Evolutionary conservation across 1,139 yeast genomes (phyloP), one percentile per base, ranked within the genome.

Genomic region (Scheffersomyces titani): DNA sequence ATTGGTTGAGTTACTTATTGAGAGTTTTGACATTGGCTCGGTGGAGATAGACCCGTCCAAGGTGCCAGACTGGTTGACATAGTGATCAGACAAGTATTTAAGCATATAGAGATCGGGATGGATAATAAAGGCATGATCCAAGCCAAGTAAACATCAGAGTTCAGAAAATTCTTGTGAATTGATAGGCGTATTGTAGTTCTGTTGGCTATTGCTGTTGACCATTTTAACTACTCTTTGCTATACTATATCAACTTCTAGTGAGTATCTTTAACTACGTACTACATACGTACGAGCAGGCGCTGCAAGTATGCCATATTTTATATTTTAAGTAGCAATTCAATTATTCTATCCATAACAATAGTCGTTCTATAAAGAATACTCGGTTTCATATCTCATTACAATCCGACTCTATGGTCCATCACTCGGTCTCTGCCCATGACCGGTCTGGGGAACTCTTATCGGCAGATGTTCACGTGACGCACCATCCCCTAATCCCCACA

Each of bases 1-100:
- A 51, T 79, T 92, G 66, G 97, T 94, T 49, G 99, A 94, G 70
- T 80, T 94, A 66, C 82, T 92, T 62, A 92, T 94, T 55, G 99
- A 94, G 69, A 90, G 90, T 51, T 90, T 89, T 70, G 93, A 88
- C 69, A 81, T 88, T 2, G 71, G 71, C 53, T 72, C 82, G 16
- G 85, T 89, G 20, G 73, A 75, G 51, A 80, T 87, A 1, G 83
- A 85, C 63, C 74, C 76, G 6, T 77, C 73, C 21, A 68, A 70
- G 56, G 82, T 84, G 0, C 91, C 88, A 0, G 81, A 77, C 21
- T 85, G 76, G 72, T 65, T 74, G 53, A 63, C 54, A 22, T 62
- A 55, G 55, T 24, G n/a, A 45, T 49, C 19, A 21, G 22, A n/a
- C 19, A 49, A 20, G 24, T 20, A 13, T 19, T 19, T 19, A 11